Evolutionary conservation across 805 yeast species (phyloP).

Genomic region (Schizosaccharomyces pombe): DNA sequence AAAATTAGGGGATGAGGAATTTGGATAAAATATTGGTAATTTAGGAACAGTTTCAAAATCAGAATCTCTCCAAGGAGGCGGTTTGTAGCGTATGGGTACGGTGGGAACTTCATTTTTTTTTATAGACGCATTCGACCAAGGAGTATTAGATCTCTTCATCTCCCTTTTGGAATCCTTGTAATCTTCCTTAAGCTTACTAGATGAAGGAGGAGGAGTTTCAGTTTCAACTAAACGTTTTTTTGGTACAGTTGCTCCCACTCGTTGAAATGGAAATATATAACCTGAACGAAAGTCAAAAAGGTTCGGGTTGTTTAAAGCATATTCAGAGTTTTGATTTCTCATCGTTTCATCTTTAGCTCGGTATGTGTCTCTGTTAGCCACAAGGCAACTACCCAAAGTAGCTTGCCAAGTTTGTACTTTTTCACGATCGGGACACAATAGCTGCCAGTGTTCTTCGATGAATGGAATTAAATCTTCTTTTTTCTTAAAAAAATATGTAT

Average conservation of each 20-base stretch:
- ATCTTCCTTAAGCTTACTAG: background rate
- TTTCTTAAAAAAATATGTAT: background rate
- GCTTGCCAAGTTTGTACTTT: slow-evolving; percentile 3
- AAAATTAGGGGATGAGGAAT: background rate
- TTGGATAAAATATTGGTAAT: background rate
- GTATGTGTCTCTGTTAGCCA: background rate
- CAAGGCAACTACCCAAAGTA: background rate
- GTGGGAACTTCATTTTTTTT: background rate
- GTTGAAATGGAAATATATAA: slow-evolving; percentile 2
- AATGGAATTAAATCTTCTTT: background rate
- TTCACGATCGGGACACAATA: slow-evolving; percentile 1
- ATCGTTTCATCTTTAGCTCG: background rate
- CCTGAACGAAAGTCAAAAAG: slow-evolving; percentile 3
- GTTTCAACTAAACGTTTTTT: background rate
- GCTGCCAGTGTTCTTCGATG: background rate
- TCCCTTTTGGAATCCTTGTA: background rate
- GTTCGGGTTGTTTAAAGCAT: background rate
- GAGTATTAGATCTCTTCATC: background rate
- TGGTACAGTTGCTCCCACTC: background rate
- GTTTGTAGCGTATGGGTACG: background rate
- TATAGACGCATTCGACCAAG: background rate
- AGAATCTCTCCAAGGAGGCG: slow-evolving; percentile 2
- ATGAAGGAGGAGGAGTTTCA: background rate
- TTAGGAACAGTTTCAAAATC: slow-evolving; percentile 1
- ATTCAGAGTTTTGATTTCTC: slow-evolving; percentile 1